Evolutionary conservation across 2,329 filamentous ascomycete genomes (phyloP).

Genomic region (Ophiostoma novo-ulmi): DNA sequence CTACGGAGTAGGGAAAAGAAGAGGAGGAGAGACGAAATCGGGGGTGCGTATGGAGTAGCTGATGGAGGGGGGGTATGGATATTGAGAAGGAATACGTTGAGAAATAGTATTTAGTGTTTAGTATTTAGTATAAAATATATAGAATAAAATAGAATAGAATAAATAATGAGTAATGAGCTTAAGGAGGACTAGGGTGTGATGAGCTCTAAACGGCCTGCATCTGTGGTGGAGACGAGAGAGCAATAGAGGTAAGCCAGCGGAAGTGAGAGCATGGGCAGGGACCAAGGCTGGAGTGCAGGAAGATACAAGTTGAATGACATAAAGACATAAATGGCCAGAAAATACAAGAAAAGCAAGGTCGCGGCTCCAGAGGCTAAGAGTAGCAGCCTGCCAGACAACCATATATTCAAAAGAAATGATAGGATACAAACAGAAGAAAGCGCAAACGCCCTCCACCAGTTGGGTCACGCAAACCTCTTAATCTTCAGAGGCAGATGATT

Average conservation of each 20-base stretch:
- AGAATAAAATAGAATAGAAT: background rate
- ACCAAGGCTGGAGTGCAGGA: too few relatives aligned
- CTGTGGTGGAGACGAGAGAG: background rate
- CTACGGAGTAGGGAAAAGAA: background rate
- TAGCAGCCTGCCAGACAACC: background rate
- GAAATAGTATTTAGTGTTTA: background rate
- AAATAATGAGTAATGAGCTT: background rate
- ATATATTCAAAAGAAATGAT: background rate
- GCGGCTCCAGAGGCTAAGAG: background rate
- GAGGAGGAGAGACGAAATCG: background rate
- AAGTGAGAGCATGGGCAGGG: background rate
- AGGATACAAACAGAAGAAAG: background rate
- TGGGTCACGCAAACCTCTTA: background rate
- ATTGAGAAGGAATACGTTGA: background rate
- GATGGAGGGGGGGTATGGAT: conserved; percentile 11
- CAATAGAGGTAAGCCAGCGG: background rate
- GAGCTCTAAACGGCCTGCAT: background rate
- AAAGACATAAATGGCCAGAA: background rate
- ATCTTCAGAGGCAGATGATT: background rate
- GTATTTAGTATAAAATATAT: background rate
- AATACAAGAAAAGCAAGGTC: background rate
- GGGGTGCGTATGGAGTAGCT: conserved; percentile 5
- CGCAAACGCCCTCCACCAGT: background rate
- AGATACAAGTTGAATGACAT: background rate
- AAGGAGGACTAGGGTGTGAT: conserved; percentile 5